Evolutionary conservation across 1,284 basidiomycete species (phyloP).

Genomic region (Pisolithus thermaeus): DNA sequence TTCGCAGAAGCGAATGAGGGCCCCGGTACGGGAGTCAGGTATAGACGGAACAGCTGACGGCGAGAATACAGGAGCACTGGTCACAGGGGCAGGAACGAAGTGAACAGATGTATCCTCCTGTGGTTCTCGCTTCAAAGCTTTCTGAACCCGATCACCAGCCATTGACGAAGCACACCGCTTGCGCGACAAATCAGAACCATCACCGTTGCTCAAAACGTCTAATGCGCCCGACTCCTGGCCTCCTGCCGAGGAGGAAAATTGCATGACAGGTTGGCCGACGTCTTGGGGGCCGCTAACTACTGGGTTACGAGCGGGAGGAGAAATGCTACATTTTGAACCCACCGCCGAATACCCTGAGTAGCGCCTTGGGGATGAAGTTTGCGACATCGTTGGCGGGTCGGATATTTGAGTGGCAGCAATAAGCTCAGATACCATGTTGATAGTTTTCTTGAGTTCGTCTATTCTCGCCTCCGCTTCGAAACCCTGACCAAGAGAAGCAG

Average conservation of each 20-base stretch:
- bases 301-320: slow-evolving; percentile 17
- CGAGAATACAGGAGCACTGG: slow-evolving; percentile 25
- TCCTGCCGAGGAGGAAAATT: slow-evolving; percentile 13
- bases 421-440: slow-evolving; percentile 43
- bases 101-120: slow-evolving; percentile 43
- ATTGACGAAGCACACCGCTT: slow-evolving; percentile 66
- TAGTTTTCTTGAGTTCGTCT: slow-evolving; percentile 42
- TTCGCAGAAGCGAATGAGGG: slow-evolving; percentile 26
- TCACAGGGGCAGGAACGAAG: slow-evolving; percentile 22
- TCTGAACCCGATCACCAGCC: slow-evolving; percentile 53
- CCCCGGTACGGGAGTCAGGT: slow-evolving; percentile 6
- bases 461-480: slow-evolving; percentile 41
- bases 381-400: slow-evolving; percentile 29
- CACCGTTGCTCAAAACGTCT: slow-evolving; percentile 19
- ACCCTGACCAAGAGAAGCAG: slow-evolving; percentile 41
- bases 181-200: slow-evolving; percentile 36
- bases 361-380: slow-evolving; percentile 24
- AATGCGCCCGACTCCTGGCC: slow-evolving; percentile 13
- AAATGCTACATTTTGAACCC: slow-evolving; percentile 7
- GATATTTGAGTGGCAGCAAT: slow-evolving; percentile 40
- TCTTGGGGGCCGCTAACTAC: slow-evolving; percentile 17
- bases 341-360: slow-evolving; percentile 15
- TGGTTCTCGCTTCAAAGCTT: slow-evolving; percentile 64
- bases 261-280: slow-evolving; percentile 11
- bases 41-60: slow-evolving; percentile 15